Conservation (phyloP, 2,329 filamentous ascomycete species). For the Calonectria hawksworthii region DNA sequence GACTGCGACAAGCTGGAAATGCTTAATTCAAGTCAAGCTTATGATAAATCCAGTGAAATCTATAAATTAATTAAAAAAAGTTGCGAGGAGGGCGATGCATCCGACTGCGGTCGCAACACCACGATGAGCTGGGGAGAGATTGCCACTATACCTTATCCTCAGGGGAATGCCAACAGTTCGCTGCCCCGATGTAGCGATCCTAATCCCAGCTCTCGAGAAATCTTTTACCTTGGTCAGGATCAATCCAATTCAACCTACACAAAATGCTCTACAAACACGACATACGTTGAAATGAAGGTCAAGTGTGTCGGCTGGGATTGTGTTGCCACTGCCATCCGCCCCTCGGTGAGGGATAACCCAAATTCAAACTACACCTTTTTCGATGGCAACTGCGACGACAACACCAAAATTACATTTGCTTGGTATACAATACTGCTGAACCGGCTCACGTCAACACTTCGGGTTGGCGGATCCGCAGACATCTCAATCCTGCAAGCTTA, state of each 20-base stretch:
- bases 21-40: too few species aligned
- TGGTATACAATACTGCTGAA: too few species aligned
- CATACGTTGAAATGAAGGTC: slow-evolving; percentile 7
- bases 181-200: background rate
- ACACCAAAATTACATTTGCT: too few species aligned
- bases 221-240: background rate
- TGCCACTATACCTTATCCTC: background rate
- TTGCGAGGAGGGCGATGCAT: background rate
- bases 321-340: slow-evolving; percentile 8
- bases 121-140: slow-evolving; percentile 3
- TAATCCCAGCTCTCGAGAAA: background rate
- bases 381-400: background rate
- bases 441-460: background rate
- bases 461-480: too few species aligned
- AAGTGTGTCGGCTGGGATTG: slow-evolving; percentile 17
- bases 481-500: too few species aligned
- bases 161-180: background rate
- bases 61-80: background rate
- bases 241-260: background rate
- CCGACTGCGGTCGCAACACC: background rate
- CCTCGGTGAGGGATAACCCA: background rate
- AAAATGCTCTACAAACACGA: background rate
- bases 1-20: too few species aligned
- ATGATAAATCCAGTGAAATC: background rate
- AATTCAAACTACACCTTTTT: slow-evolving; percentile 14